These are phyloP conservation scores for Neocucurbitaria cava DNA, from an alignment of 2,329 filamentous ascomycete genomes.

Conservation along the genomic window DNA sequence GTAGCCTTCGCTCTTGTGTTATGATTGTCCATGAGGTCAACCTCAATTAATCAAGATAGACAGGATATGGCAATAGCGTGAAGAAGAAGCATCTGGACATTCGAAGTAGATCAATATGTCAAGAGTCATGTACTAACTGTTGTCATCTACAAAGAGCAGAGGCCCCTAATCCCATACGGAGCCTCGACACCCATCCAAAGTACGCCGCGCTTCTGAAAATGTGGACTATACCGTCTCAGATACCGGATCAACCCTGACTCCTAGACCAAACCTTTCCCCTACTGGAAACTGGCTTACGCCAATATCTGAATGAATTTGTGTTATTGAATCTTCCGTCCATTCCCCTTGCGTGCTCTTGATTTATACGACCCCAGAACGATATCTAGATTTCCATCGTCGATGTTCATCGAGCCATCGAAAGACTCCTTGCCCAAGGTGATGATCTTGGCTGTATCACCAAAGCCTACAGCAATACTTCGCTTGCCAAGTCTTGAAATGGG, in stretches of 20 bases:
- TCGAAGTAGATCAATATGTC: not conserved
- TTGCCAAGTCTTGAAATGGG: slow-evolving; percentile 69
- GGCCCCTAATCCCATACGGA: not conserved
- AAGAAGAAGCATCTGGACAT: not conserved
- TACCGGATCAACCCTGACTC: not conserved
- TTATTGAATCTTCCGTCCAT: slow-evolving; percentile 23
- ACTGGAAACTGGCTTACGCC: not conserved
- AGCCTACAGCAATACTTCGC: slow-evolving; percentile 70
- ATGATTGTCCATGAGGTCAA: not conserved
- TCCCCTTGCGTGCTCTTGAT: slow-evolving; percentile 15
- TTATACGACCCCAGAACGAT: slow-evolving; percentile 18
- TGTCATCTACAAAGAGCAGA: not conserved
- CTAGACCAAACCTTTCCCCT: not conserved
- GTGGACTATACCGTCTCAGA: not conserved
- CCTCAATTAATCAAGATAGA: not conserved
- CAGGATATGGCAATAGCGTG: not conserved
- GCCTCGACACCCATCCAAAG: not conserved
- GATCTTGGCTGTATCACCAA: slow-evolving; percentile 77
- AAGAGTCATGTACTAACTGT: not conserved
- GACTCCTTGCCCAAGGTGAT: slow-evolving; percentile 71
- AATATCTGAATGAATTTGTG: not conserved
- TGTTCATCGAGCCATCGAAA: slow-evolving; percentile 56
- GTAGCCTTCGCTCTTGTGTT: not conserved
- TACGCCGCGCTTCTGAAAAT: not conserved
- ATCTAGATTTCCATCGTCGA: slow-evolving; percentile 16